A percentile compares a stretch with the other conserved stretches of the same genome.
Evolutionary conservation across 495 filamentous ascomycete genomes (phyloP).

Genomic region (Ascobolus immersus): DNA sequence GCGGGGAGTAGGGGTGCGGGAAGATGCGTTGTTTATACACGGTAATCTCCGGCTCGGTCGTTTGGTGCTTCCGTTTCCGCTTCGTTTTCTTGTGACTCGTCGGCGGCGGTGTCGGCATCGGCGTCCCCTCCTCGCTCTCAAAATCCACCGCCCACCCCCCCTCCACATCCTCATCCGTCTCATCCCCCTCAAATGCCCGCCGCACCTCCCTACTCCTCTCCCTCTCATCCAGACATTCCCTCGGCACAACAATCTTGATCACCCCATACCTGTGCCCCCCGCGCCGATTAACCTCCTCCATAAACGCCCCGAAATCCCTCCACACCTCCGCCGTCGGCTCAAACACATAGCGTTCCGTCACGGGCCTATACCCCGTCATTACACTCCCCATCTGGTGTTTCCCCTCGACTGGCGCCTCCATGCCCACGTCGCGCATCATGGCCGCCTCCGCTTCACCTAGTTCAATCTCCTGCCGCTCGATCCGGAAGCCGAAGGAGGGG

Average conservation of each 20-base stretch:
- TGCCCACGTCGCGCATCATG: too few relatives aligned
- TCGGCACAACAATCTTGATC: not conserved
- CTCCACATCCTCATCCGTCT: conserved; percentile 6
- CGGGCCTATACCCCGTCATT: not conserved
- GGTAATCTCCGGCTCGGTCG: conserved; percentile 1
- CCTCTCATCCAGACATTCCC: not conserved
- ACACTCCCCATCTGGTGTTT: too few relatives aligned
- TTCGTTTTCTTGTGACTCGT: conserved; percentile 2
- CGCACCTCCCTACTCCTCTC: not conserved
- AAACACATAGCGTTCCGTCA: not conserved
- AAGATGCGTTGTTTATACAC: not conserved
- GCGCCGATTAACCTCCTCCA: not conserved
- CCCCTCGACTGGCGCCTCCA: too few relatives aligned
- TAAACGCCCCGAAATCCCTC: not conserved
- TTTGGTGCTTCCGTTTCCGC: conserved; percentile 4
- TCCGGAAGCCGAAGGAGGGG: too few relatives aligned
- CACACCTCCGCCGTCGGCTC: not conserved
- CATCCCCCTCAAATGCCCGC: not conserved
- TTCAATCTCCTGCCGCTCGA: too few relatives aligned
- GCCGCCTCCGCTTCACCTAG: too few relatives aligned
- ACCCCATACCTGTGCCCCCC: not conserved
- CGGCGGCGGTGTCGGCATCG: not conserved
- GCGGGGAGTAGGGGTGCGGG: not conserved
- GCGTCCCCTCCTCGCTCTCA: conserved; percentile 1
- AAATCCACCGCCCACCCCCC: conserved; percentile 8